Percentiles rank a stretch among this genome's conserved stretches.
phyloP scores from a whole-genome alignment of 495 filamentous ascomycete species.

The Chaetomium tenue region DNA sequence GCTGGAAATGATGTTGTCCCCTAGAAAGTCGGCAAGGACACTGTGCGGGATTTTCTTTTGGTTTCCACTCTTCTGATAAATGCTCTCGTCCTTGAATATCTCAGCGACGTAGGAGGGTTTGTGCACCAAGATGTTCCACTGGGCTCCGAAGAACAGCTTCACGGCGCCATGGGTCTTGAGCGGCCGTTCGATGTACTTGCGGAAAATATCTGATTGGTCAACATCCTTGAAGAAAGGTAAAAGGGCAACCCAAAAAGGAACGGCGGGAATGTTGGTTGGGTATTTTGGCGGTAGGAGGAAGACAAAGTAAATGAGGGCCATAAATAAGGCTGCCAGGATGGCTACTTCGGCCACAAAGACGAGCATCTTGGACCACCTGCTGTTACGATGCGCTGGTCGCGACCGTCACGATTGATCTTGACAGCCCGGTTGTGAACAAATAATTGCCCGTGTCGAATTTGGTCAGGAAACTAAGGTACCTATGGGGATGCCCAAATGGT shows the following conservation, averaged over 20 bases:
- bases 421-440: too few relatives aligned
- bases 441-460: too few relatives aligned
- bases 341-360: slow-evolving; percentile 10
- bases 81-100: slow-evolving; percentile 49
- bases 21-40: slow-evolving; percentile 41
- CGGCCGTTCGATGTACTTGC: slow-evolving; percentile 33
- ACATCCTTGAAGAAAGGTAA: slow-evolving; percentile 34
- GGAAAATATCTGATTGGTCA: slow-evolving; percentile 36
- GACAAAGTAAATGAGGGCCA: slow-evolving; percentile 12
- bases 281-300: slow-evolving; percentile 23
- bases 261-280: slow-evolving; percentile 30
- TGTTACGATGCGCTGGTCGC: not conserved
- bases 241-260: slow-evolving; percentile 35
- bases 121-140: slow-evolving; percentile 27
- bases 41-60: slow-evolving; percentile 50
- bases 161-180: slow-evolving; percentile 45
- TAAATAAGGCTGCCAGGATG: slow-evolving; percentile 5
- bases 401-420: too few relatives aligned
- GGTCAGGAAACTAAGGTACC: too few relatives aligned
- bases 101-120: slow-evolving; percentile 43
- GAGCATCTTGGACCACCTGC: slow-evolving; percentile 5
- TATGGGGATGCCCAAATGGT: too few relatives aligned
- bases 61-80: slow-evolving; percentile 47
- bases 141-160: slow-evolving; percentile 38
- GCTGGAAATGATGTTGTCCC: slow-evolving; percentile 26